Conservation (phyloP, 495 filamentous ascomycete species). For the Lophium mytilinum region DNA sequence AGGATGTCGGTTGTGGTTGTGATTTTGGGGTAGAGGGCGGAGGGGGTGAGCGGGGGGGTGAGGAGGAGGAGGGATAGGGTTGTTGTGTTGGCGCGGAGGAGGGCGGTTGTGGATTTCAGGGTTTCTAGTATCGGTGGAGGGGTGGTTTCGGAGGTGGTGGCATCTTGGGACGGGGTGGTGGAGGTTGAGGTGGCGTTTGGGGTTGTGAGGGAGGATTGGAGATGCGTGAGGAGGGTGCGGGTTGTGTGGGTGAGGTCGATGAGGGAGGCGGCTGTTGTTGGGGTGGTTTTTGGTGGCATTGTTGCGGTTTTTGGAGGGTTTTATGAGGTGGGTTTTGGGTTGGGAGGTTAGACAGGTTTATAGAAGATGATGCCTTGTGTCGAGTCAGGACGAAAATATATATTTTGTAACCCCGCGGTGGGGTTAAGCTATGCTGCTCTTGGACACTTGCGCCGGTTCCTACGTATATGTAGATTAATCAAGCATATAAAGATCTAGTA, state of each 20-base stretch:
- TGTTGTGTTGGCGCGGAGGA: conserved; percentile 73
- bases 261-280: conserved; percentile 6
- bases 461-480: too few species aligned
- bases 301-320: too few species aligned
- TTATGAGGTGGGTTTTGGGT: too few species aligned
- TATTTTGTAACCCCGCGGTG: too few species aligned
- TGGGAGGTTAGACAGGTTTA: too few species aligned
- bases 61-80: conserved; percentile 80
- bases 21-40: conserved; percentile 60
- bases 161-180: conserved; percentile 30
- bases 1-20: conserved; percentile 43
- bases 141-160: conserved; percentile 27
- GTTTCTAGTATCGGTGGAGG: conserved; percentile 49
- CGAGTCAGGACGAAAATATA: too few species aligned
- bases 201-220: conserved; percentile 23
- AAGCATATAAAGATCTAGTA: too few species aligned
- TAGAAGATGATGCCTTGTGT: too few species aligned
- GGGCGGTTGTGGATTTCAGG: conserved; percentile 53
- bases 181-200: conserved; percentile 25
- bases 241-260: conserved; percentile 28
- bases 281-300: too few species aligned
- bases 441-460: too few species aligned
- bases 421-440: too few species aligned
- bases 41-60: conserved; percentile 73
- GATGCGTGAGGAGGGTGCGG: conserved; percentile 27